These are phyloP conservation scores for Boletus semigastroideus DNA, from an alignment of 1,284 basidiomycete species.

Conservation along the genomic window DNA sequence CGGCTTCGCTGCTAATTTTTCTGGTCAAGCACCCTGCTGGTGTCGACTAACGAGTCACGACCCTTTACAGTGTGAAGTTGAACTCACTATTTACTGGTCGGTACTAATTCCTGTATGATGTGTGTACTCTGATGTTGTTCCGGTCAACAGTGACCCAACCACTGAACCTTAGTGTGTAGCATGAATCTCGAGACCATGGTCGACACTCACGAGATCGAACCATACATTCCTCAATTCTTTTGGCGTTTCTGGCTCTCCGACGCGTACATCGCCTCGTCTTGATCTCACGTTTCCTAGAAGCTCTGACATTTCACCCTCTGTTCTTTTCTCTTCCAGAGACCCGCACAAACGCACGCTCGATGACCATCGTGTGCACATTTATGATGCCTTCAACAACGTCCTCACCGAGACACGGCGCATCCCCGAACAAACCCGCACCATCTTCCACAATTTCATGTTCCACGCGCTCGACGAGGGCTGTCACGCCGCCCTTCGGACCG, in stretches of 20 bases:
- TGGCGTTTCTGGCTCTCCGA: constrained; percentile 45
- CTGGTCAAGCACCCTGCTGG: background rate
- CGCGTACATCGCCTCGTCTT: constrained; percentile 22
- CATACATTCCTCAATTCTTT: constrained; percentile 41
- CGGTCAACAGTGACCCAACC: background rate
- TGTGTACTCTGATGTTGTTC: background rate
- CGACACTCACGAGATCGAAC: constrained; percentile 18
- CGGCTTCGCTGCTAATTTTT: background rate
- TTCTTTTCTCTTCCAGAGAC: constrained; percentile 15
- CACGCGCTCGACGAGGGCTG: constrained; percentile 37
- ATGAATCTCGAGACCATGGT: background rate
- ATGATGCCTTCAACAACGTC: constrained; percentile 50
- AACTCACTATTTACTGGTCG: no score
- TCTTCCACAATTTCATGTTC: constrained; percentile 46
- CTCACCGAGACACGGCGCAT: constrained; percentile 44
- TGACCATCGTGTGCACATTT: constrained; percentile 47
- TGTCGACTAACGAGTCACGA: background rate
- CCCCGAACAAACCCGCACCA: constrained; percentile 28
- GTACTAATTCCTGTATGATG: no score
- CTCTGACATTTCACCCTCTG: background rate
- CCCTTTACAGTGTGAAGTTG: no score
- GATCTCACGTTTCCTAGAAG: background rate
- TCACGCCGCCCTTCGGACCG: constrained; percentile 35
- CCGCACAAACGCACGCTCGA: constrained; percentile 30
- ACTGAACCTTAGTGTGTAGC: background rate